A percentile compares a stretch with the other conserved stretches of the same genome.
These are phyloP conservation scores for Dictyostelium firmibasis DNA, from an alignment of 78 protist genomes.

Conservation along the genomic window DNA sequence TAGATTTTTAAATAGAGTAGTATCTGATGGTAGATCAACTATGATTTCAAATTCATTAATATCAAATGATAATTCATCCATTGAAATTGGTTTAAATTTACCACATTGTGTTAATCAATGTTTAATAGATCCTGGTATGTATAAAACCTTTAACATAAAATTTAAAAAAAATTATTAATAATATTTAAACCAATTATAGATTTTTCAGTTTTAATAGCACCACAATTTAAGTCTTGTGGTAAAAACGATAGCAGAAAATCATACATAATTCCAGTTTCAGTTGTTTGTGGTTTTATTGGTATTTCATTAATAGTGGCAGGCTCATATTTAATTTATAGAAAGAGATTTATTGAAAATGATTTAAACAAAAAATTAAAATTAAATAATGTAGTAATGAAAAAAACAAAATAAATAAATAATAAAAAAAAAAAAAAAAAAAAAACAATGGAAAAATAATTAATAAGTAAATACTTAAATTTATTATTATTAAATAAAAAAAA, in stretches of 20 bases:
- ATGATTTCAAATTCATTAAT: neutral
- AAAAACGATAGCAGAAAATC: neutral
- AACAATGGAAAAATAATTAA: too few species aligned
- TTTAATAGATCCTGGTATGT: slow-evolving; percentile 17
- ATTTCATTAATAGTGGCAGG: neutral
- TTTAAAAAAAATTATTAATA: too few species aligned
- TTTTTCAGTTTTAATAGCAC: neutral
- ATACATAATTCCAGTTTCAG: neutral
- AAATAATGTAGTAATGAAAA: neutral
- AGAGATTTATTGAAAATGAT: neutral
- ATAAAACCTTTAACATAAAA: neutral
- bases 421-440: too few species aligned
- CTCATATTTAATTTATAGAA: neutral
- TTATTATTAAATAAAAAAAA: too few species aligned
- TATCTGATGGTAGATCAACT: slow-evolving; percentile 8
- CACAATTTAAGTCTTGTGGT: neutral
- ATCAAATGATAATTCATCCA: neutral
- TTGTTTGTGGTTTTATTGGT: neutral
- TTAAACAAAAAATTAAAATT: neutral
- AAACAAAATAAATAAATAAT: neutral
- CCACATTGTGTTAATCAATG: neutral
- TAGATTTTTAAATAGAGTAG: slow-evolving; percentile 6
- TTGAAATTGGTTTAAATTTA: slow-evolving; percentile 12
- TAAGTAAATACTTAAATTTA: too few species aligned
- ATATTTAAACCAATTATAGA: neutral